Evolutionary conservation across 495 filamentous ascomycete species (phyloP).

Genomic region (Acidomyces sp.): DNA sequence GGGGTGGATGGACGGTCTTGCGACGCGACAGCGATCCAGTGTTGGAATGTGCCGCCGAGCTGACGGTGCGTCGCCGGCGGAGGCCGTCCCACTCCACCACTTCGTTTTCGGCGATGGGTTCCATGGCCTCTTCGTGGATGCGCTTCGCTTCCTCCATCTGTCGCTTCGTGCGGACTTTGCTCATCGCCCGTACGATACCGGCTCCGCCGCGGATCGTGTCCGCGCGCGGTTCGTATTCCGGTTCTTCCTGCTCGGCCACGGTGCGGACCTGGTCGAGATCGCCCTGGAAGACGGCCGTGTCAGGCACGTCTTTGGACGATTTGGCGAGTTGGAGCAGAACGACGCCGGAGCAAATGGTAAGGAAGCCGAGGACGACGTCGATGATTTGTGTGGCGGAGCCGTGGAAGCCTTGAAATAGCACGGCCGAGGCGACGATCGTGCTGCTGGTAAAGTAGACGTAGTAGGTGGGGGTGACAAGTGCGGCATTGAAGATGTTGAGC

Average conservation of each 20-base stretch:
- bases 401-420: constrained; percentile 91
- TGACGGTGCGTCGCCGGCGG: constrained; percentile 62
- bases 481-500: constrained; percentile 92
- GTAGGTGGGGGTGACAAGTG: constrained; percentile 93
- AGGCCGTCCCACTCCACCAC: constrained; percentile 89
- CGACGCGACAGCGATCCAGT: constrained; percentile 29
- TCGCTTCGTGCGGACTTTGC: constrained; percentile 58
- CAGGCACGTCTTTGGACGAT: constrained; percentile 92
- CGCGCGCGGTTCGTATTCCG: constrained; percentile 88
- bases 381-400: constrained; percentile 66
- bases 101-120: constrained; percentile 62
- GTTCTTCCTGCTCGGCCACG: constrained; percentile 85
- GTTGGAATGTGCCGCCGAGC: constrained; percentile 18
- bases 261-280: constrained; percentile 91
- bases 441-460: constrained; percentile 95
- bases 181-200: constrained; percentile 77
- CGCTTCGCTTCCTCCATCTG: constrained; percentile 70
- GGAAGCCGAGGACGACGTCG: constrained; percentile 84
- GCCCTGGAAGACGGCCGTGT: constrained; percentile 81
- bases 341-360: constrained; percentile 91
- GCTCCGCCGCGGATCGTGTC: constrained; percentile 90
- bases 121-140: constrained; percentile 66
- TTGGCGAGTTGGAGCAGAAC: constrained; percentile 96
- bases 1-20: constrained; percentile 58
- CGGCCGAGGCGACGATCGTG: constrained; percentile 84